phyloP scores from a whole-genome alignment of 345 rosid genomes.

The Rhodamnia argentea region DNA sequence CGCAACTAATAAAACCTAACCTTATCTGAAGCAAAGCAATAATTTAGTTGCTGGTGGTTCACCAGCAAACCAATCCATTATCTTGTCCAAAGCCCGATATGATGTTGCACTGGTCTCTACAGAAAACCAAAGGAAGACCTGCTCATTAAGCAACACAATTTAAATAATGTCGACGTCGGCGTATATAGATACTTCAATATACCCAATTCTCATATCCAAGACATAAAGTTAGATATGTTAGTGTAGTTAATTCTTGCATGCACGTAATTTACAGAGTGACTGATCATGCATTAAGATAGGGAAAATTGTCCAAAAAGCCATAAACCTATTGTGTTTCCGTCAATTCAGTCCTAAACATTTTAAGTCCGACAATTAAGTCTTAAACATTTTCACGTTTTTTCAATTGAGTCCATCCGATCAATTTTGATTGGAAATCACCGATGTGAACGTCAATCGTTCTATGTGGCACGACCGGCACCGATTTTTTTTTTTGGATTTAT shows the following conservation, averaged over 20 bases:
- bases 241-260: neutral
- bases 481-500: too few relatives aligned
- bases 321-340: too few relatives aligned
- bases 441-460: too few relatives aligned
- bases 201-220: neutral
- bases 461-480: too few relatives aligned
- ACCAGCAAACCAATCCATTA: neutral
- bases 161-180: neutral
- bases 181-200: neutral
- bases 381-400: too few relatives aligned
- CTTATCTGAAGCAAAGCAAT: neutral
- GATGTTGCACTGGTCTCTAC: neutral
- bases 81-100: neutral
- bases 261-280: neutral
- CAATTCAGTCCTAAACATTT: too few relatives aligned
- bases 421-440: too few relatives aligned
- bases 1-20: neutral
- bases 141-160: neutral
- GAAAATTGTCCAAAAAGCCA: too few relatives aligned
- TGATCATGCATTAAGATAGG: neutral
- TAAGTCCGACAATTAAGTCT: too few relatives aligned
- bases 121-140: neutral
- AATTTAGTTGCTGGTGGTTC: conserved; percentile 1
- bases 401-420: too few relatives aligned
- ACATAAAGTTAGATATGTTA: neutral